Percentiles rank a stretch among this genome's conserved stretches.
Conservation (phyloP, 2,329 filamentous ascomycete genomes). For the Trichophyton benhamiae region DNA sequence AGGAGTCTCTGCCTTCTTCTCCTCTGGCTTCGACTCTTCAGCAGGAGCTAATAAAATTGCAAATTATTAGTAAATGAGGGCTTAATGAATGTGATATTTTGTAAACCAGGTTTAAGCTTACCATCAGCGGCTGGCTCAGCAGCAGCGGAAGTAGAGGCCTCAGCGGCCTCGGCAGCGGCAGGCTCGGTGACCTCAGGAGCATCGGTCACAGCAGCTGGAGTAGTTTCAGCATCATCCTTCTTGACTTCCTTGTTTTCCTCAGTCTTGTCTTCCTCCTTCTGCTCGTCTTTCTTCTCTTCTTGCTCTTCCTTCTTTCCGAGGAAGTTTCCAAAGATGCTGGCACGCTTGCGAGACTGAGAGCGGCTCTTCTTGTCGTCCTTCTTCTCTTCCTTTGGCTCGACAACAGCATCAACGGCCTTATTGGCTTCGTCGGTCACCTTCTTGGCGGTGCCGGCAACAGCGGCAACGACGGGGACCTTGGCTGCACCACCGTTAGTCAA, state of each 20-base stretch:
- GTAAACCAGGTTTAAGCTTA: conserved; percentile 16
- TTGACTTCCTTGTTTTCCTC: conserved; percentile 21
- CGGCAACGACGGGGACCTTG: conserved; percentile 33
- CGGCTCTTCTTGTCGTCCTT: conserved; percentile 42
- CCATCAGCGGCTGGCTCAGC: conserved; percentile 29
- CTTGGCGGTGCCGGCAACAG: conserved; percentile 18
- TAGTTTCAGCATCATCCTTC: conserved; percentile 26
- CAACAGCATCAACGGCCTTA: conserved; percentile 20
- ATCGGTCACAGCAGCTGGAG: conserved; percentile 32
- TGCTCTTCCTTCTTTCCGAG: conserved; percentile 50
- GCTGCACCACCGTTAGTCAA: conserved; percentile 23
- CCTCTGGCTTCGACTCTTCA: conserved; percentile 42
- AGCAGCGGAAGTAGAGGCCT: conserved; percentile 16
- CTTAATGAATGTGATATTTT: conserved; percentile 9
- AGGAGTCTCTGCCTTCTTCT: conserved; percentile 37
- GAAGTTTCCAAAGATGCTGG: conserved; percentile 46
- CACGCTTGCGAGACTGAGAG: conserved; percentile 46
- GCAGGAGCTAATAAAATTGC: conserved; percentile 27
- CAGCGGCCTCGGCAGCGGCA: conserved; percentile 22
- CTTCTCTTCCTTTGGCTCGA: conserved; percentile 25
- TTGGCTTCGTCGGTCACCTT: conserved; percentile 22
- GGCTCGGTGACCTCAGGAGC: conserved; percentile 27
- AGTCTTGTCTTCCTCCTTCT: conserved; percentile 28
- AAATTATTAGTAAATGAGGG: neutral
- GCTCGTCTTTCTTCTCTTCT: conserved; percentile 26